Evolutionary conservation across 352 stramenopile genomes (phyloP), one percentile per base, ranked within the genome.

Genomic region (Phytophthora pinifolia): DNA sequence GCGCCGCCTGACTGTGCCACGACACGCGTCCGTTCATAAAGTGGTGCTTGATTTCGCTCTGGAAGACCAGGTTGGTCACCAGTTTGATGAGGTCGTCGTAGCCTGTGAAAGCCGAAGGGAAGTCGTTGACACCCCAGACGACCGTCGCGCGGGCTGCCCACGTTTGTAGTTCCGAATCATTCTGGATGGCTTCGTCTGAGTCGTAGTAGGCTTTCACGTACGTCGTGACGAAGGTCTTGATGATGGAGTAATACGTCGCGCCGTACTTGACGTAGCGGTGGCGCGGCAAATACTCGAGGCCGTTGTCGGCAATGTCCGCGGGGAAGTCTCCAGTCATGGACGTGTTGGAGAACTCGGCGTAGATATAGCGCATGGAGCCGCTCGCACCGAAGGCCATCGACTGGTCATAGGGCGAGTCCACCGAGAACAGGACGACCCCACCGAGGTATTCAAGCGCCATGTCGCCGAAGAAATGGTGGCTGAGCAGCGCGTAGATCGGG

Each of bases 111-210:
- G 27, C 18, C 0, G 55, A 32, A 2, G 68, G 67, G 39, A 79
- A 83, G 12, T 61, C 63, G 6, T 65, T 46, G 9, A 78, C 30
- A 12, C 62, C 48, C 8, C 38, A 55, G 0, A 83, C 45, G 6
- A 51, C n/a, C 3, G 69, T 43, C n/a, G 60, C 44, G 2, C 41
- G 53, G 14, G 17, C 22, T 0, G 67, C 64, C 70, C 67, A 83
- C 25, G 62, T 70, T 52, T 83, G 72, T 14, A 83, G 42, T 45
- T 83, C 72, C 4, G 34, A 44, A 38, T 83, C 72, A 10, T 41
- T 41, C 8, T 37, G 43, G 2, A 76, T 47, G 1, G 42, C 52
- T 7, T 52, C 27, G 1, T 80, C 62, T 2, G 31, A 51, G 14
- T 35, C 2, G 47, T 80, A 83, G 58, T 76, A 80, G 0, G 54